Percentiles rank a stretch among this genome's conserved stretches.
Conservation (phyloP, 2,329 filamentous ascomycete species). For the Dactylellina cionopaga region DNA sequence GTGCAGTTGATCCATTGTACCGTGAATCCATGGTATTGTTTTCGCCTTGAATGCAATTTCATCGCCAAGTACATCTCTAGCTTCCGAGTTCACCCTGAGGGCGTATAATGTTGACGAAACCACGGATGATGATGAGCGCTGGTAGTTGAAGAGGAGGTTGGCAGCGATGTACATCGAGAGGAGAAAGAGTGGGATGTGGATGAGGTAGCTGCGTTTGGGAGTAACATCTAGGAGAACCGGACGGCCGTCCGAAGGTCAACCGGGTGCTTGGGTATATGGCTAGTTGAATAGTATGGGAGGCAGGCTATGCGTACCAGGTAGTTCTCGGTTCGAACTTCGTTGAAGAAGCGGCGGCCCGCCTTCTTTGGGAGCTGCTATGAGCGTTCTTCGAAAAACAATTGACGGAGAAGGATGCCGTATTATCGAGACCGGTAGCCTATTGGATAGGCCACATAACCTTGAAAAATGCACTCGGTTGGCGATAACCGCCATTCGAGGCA, state of each 20-base stretch:
- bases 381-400: slow-evolving; percentile 44
- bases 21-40: slow-evolving; percentile 80
- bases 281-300: slow-evolving; percentile 20
- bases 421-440: background rate
- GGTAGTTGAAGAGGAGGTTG: slow-evolving; percentile 97
- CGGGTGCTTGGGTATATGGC: too few species aligned
- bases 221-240: slow-evolving; percentile 55
- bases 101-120: slow-evolving; percentile 92
- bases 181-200: slow-evolving; percentile 83
- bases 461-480: slow-evolving; percentile 24
- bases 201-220: slow-evolving; percentile 70
- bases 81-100: slow-evolving; percentile 79
- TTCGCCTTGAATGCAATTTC: slow-evolving; percentile 82
- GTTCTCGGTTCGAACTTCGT: slow-evolving; percentile 72
- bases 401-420: background rate
- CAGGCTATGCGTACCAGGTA: slow-evolving; percentile 70
- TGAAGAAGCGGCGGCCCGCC: slow-evolving; percentile 68
- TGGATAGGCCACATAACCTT: slow-evolving; percentile 8
- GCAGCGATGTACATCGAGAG: slow-evolving; percentile 72
- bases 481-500: slow-evolving; percentile 34
- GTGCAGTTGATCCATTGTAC: slow-evolving; percentile 92
- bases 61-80: slow-evolving; percentile 82
- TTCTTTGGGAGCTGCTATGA: slow-evolving; percentile 56
- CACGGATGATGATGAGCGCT: slow-evolving; percentile 86
- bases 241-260: too few species aligned